Base-by-base conservation (phyloP, 176 grass and related monocot genomes). In the Zizania latifolia region DNA sequence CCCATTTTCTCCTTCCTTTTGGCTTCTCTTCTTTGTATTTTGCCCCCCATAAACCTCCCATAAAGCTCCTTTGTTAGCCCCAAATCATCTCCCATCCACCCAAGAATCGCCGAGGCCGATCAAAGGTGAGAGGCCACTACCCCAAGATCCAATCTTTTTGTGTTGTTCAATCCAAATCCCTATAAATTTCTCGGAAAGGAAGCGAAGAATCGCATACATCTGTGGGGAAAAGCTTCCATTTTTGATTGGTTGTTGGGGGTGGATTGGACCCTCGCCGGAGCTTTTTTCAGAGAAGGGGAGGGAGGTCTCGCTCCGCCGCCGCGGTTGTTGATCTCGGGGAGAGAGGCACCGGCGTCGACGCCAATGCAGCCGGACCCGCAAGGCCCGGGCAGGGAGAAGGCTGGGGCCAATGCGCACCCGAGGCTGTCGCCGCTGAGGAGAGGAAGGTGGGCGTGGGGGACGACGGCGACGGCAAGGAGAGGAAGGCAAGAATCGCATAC, bases 301-400 rank as follows among this genome's bases (percentile, higher is more conserved):
- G 61, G 29, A 53, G 35, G 68, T 8, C n/a, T 46, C 40, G 8
- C 21, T 54, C 10, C 30, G 45, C 21, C 2, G 48, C 70, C n/a
- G 57, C 83, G 37, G 24, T 76, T 70, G 43, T 54, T 86, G 71
- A 86, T 86, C 77, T 61, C 51, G 31, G 12, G 39, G 45, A 63
- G n/a, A n/a, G n/a, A n/a, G n/a, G n/a, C n/a, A n/a, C n/a, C n/a
- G n/a, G n/a, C n/a, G n/a, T n/a, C n/a, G 31, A 37, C 40, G 68
- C 38, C 59, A 87, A 87, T 87, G 85, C 85, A 87, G 79, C 79
- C 85, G 67, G 85, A 87, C 85, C 85, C 79, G 26, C 69, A 78
- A 51, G 85, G 85, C 32, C 60, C 74, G 19, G 60, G 79, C 48
- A 73, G 79, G 68, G 74, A 39, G 67, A 87, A 83, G 68, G 71